Evolutionary conservation across 169 alveolate species (phyloP).

Genomic region (Neospora caninum): DNA sequence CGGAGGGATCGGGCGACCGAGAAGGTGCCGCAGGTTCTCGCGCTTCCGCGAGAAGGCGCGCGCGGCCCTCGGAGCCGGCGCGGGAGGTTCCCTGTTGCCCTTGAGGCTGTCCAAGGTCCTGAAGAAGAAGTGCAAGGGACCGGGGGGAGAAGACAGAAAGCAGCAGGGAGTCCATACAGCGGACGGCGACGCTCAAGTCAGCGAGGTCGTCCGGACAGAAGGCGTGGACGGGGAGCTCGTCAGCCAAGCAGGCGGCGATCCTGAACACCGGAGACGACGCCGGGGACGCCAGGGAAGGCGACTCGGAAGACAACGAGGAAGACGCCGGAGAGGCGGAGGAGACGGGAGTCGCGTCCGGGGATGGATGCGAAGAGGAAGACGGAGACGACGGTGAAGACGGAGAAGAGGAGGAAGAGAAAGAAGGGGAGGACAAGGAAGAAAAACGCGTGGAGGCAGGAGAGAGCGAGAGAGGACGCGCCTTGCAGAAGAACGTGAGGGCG

Average conservation of each 20-base stretch:
- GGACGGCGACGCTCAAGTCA: not conserved
- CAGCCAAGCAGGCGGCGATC: not conserved
- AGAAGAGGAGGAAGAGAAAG: not conserved
- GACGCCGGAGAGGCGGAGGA: not conserved
- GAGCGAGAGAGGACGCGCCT: not conserved
- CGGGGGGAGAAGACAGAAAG: not conserved
- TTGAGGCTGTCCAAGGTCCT: not conserved
- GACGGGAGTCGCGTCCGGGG: no score
- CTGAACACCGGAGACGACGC: not conserved
- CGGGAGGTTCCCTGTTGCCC: not conserved
- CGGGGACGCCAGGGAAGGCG: not conserved
- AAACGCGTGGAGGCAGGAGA: not conserved
- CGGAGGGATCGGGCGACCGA: no score
- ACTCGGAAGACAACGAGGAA: not conserved
- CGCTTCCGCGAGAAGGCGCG: not conserved
- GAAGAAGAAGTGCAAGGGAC: not conserved
- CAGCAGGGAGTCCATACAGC: not conserved
- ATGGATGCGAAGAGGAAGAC: no score
- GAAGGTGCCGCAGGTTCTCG: no score
- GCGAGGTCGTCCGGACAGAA: not conserved
- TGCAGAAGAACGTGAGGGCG: not conserved
- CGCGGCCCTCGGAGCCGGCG: no score
- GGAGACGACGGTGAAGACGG: not conserved
- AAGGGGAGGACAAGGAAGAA: not conserved
- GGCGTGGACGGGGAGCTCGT: not conserved